Percentiles rank a stretch among this genome's conserved stretches.
These are phyloP conservation scores for Penicillium aurantiogriseum DNA, from an alignment of 2,329 filamentous ascomycete genomes.

Conservation along the genomic window DNA sequence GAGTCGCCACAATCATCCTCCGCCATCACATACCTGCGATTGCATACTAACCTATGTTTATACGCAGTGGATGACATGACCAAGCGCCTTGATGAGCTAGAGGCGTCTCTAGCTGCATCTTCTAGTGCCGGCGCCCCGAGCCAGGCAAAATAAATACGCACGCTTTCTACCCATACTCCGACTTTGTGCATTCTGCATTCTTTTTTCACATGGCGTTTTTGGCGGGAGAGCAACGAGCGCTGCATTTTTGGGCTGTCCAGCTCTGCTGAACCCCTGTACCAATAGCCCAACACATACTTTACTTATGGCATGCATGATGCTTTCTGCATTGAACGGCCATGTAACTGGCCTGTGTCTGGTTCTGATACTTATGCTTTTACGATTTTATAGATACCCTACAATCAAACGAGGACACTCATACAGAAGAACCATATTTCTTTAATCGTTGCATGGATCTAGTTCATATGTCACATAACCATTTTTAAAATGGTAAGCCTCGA, in stretches of 20 bases:
- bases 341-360: background rate
- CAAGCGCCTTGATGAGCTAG: constrained; percentile 76
- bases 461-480: background rate
- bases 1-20: constrained; percentile 34
- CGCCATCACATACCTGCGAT: background rate
- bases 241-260: background rate
- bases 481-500: background rate
- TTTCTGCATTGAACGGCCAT: background rate
- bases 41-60: background rate
- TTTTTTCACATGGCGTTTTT: constrained; percentile 6
- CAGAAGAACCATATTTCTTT: background rate
- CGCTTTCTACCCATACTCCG: background rate
- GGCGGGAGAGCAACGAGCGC: background rate
- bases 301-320: background rate
- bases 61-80: constrained; percentile 89
- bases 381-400: constrained; percentile 23
- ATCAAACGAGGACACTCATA: constrained; percentile 1
- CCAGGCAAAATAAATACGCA: constrained; percentile 15
- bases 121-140: constrained; percentile 34
- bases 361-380: constrained; percentile 2
- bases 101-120: constrained; percentile 65
- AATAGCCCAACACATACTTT: background rate
- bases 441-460: background rate
- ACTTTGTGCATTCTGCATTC: background rate
- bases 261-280: background rate